Evolutionary conservation across 768 basidiomycete species (phyloP).

Genomic region (Kwoniella sp.): DNA sequence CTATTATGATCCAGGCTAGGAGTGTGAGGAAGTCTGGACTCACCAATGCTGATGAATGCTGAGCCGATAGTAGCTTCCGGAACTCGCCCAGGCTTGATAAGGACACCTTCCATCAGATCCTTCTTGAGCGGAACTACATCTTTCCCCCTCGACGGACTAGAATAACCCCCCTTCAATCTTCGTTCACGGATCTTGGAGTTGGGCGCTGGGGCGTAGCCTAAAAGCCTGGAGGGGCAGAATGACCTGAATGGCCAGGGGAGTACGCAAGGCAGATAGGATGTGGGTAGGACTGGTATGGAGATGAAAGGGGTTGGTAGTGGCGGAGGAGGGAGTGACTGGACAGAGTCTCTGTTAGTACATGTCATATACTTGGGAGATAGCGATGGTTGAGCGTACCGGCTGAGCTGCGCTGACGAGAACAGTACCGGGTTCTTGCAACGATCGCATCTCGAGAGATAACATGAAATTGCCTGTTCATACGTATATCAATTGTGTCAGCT

Average conservation of each 20-base stretch:
- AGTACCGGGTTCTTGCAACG: slow-evolving; percentile 26
- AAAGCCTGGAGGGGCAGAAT: slow-evolving; percentile 40
- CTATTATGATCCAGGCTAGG: no score
- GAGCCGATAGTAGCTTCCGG: slow-evolving; percentile 32
- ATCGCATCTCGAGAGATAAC: slow-evolving; percentile 48
- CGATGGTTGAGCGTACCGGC: slow-evolving; percentile 29
- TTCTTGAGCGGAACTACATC: slow-evolving; percentile 45
- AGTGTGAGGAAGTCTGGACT: no score
- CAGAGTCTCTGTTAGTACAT: background rate
- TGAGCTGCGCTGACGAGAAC: slow-evolving; percentile 39
- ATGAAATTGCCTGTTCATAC: slow-evolving; percentile 50
- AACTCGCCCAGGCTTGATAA: slow-evolving; percentile 30
- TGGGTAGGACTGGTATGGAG: slow-evolving; percentile 19
- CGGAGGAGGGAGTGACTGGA: slow-evolving; percentile 49
- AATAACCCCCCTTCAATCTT: slow-evolving; percentile 26
- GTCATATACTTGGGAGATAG: background rate
- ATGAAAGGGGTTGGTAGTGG: slow-evolving; percentile 29
- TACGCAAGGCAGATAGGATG: slow-evolving; percentile 37
- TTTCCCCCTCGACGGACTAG: slow-evolving; percentile 27
- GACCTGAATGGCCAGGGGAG: slow-evolving; percentile 47
- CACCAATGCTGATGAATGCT: slow-evolving; percentile 48
- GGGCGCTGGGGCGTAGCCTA: slow-evolving; percentile 27
- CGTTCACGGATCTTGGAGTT: slow-evolving; percentile 28
- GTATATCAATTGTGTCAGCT: background rate
- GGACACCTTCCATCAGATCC: slow-evolving; percentile 46